Conservation (phyloP, 2,329 filamentous ascomycete species). For the Trichoderma sp. region DNA sequence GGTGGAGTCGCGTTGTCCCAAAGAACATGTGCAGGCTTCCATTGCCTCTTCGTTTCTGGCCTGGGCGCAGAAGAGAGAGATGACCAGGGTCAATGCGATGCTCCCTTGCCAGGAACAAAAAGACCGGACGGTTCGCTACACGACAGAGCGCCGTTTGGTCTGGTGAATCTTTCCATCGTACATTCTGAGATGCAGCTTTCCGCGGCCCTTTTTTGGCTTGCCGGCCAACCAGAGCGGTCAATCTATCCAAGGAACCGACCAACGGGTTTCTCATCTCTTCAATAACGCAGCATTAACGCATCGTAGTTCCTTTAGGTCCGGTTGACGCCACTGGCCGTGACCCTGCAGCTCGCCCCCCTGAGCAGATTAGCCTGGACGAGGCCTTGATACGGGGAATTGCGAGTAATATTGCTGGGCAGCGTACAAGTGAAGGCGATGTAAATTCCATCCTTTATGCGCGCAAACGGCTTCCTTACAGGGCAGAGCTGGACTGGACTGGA, state of each 20-base stretch:
- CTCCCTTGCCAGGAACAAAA: neutral
- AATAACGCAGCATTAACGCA: neutral
- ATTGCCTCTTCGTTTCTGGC: neutral
- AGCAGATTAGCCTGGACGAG: constrained; percentile 2
- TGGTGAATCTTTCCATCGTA: neutral
- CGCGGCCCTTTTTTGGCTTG: neutral
- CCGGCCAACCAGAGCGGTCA: neutral
- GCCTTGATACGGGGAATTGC: neutral
- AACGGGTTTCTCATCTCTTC: neutral
- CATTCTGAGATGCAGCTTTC: neutral
- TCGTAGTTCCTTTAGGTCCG: neutral
- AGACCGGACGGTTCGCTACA: neutral
- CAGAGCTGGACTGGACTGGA: neutral
- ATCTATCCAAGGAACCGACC: neutral
- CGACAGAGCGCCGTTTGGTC: neutral
- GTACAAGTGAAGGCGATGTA: neutral
- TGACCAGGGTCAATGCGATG: neutral
- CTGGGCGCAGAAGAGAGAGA: neutral
- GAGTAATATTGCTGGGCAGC: neutral
- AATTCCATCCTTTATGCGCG: neutral
- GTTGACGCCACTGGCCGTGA: constrained; percentile 3
- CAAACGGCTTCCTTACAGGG: neutral
- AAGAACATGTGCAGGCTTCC: neutral
- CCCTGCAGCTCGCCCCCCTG: constrained; percentile 9
- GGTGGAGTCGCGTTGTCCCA: neutral